These are phyloP conservation scores for Nicotiana rustica DNA, from an alignment of 305 asterid genomes.

Conservation along the genomic window DNA sequence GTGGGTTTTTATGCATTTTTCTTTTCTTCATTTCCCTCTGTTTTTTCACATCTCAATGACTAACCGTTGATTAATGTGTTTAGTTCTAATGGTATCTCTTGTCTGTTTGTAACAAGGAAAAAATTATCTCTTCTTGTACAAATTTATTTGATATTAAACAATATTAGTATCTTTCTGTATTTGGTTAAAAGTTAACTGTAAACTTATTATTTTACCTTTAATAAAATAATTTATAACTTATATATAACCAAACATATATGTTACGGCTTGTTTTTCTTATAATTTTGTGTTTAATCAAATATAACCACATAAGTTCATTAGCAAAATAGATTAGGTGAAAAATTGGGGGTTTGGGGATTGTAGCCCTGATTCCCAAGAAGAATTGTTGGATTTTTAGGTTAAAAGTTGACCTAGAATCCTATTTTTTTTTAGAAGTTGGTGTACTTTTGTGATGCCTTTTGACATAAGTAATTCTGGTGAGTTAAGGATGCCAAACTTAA, in stretches of 20 bases:
- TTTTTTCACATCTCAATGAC: not conserved
- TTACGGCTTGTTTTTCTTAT: not conserved
- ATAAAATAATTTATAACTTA: too few relatives aligned
- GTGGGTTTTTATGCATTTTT: not conserved
- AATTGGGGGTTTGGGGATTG: not conserved
- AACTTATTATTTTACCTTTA: too few relatives aligned
- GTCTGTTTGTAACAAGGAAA: not conserved
- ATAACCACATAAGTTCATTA: too few relatives aligned
- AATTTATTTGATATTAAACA: too few relatives aligned
- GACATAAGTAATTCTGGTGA: not conserved
- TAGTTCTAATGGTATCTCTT: not conserved
- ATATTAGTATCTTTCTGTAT: too few relatives aligned
- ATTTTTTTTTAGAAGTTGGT: not conserved
- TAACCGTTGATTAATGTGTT: not conserved
- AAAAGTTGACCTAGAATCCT: not conserved
- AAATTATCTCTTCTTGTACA: not conserved
- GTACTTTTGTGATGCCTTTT: not conserved
- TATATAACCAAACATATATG: too few relatives aligned
- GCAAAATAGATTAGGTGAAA: not conserved
- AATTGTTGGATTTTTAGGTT: constrained; percentile 2
- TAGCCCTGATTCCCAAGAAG: not conserved
- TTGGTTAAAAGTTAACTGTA: too few relatives aligned
- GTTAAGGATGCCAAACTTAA: not conserved
- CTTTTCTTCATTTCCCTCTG: not conserved
- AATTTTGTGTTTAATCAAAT: too few relatives aligned